Percentiles rank a stretch among this genome's conserved stretches.
These are phyloP conservation scores for Penicillium paradoxum DNA, from an alignment of 495 filamentous ascomycete species.

Conservation along the genomic window DNA sequence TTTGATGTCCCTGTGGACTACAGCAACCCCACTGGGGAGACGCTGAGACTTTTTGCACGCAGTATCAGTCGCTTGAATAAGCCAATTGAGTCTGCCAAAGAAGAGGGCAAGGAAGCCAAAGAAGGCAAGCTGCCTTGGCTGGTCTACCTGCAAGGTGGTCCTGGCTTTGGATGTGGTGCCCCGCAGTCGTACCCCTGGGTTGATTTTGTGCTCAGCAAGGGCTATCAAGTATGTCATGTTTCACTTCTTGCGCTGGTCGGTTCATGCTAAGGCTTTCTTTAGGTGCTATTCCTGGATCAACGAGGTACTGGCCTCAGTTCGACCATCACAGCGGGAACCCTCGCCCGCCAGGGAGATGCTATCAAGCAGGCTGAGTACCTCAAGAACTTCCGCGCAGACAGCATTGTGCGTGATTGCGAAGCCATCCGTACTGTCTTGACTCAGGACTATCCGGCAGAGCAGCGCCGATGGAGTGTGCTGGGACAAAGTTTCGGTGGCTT, in stretches of 20 bases:
- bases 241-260: background rate
- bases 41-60: slow-evolving; percentile 69
- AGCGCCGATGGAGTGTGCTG: slow-evolving; percentile 76
- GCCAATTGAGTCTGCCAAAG: slow-evolving; percentile 51
- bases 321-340: slow-evolving; percentile 64
- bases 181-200: slow-evolving; percentile 70
- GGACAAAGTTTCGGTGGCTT: slow-evolving; percentile 95
- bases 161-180: slow-evolving; percentile 66
- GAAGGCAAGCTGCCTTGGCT: slow-evolving; percentile 56
- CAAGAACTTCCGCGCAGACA: slow-evolving; percentile 84
- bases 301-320: slow-evolving; percentile 82
- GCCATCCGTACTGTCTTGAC: slow-evolving; percentile 73
- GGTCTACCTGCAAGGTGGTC: slow-evolving; percentile 69
- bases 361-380: slow-evolving; percentile 71
- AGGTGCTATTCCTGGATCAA: slow-evolving; percentile 82
- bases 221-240: slow-evolving; percentile 55
- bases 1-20: slow-evolving; percentile 83
- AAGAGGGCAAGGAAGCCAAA: slow-evolving; percentile 49
- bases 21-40: slow-evolving; percentile 53
- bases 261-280: slow-evolving; percentile 3
- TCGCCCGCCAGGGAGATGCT: slow-evolving; percentile 59
- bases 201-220: slow-evolving; percentile 64
- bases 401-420: slow-evolving; percentile 82
- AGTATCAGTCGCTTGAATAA: slow-evolving; percentile 59
- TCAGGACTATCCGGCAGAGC: slow-evolving; percentile 59